Conservation (phyloP, 2,329 filamentous ascomycete species). For the Pseudohalonectria lignicola region DNA sequence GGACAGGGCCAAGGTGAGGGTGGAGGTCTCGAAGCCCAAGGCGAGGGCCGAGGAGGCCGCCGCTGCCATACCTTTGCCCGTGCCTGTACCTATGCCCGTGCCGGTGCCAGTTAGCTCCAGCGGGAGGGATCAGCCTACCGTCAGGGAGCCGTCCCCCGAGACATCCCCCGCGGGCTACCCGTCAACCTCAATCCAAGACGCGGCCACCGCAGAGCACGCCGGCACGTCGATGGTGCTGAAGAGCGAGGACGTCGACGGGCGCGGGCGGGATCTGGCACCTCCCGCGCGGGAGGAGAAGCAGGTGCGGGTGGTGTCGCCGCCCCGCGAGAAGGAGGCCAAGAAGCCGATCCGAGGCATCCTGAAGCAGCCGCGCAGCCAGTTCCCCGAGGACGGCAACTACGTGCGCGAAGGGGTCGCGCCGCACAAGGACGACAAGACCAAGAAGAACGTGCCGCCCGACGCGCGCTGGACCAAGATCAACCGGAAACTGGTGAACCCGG, state of each 20-base stretch:
- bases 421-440: slow-evolving; percentile 74
- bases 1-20: slow-evolving; percentile 5
- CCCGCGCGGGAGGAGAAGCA: slow-evolving; percentile 13
- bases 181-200: background rate
- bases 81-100: no score
- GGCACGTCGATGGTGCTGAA: background rate
- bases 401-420: slow-evolving; percentile 85
- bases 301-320: slow-evolving; percentile 65
- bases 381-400: slow-evolving; percentile 76
- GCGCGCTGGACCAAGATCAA: slow-evolving; percentile 93
- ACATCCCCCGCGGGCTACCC: background rate
- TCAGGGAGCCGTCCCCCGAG: background rate
- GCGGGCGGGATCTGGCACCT: background rate
- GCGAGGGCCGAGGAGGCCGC: background rate
- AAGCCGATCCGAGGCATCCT: slow-evolving; percentile 68
- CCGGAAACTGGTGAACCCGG: slow-evolving; percentile 77
- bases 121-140: background rate
- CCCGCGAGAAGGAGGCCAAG: slow-evolving; percentile 48
- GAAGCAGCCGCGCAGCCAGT: slow-evolving; percentile 69
- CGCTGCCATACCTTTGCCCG: no score
- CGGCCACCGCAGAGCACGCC: background rate
- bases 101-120: no score
- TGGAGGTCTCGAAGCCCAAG: slow-evolving; percentile 3
- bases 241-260: slow-evolving; percentile 1
- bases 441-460: slow-evolving; percentile 62